Base-by-base conservation (phyloP, 2,329 filamentous ascomycete species). In the Xylaria sp. region DNA sequence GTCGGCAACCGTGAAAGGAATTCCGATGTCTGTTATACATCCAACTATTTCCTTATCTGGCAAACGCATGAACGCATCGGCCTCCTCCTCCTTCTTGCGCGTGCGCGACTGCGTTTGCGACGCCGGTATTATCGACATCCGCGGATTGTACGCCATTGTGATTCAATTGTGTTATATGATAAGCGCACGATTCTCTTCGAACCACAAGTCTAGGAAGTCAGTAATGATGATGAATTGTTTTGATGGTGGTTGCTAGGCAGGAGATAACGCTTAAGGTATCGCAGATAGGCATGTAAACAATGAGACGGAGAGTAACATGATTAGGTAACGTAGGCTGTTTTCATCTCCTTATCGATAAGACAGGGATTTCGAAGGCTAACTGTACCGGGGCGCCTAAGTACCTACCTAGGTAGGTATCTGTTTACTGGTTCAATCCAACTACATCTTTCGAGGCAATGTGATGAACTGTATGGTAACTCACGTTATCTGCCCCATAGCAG, bases 1-100 rank as follows among this genome's bases (percentile, higher is more conserved):
- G 78, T 99, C 94, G 64, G 90, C 87, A 17, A 94, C 83, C 37
- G 87, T 91, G 77, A 98, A 97, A 28, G 87, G 89, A 72, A 98
- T 94, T 62, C 94, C 94, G 72, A 98, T 97, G 76, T 98, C 95
- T 73, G 90, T 95, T 80, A 99, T 97, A 78, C 95, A 99, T 75
- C 92, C 93, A 70, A 94, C 94, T 65, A 99, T 97, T 77, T 99
- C 95, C 72, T 83, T 83, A 76, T 88, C 87, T 7, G 85, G 82
- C 60, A 88, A 80, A 57, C 83, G 81, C 80, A 87, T 87, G 70
- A 86, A 84, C 57, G 84, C 83, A 73, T 87, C 83, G 56, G 83
- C 81, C 60, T 86, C 74, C 28, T 87, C 84, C 67, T 86, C 84
- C 73, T 86, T 87, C 73, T 85, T 86, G 71, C 84, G 82, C 61